Evolutionary conservation across 148 eudicot genomes (phyloP).

Genomic region (Rhododendron griersonianum): DNA sequence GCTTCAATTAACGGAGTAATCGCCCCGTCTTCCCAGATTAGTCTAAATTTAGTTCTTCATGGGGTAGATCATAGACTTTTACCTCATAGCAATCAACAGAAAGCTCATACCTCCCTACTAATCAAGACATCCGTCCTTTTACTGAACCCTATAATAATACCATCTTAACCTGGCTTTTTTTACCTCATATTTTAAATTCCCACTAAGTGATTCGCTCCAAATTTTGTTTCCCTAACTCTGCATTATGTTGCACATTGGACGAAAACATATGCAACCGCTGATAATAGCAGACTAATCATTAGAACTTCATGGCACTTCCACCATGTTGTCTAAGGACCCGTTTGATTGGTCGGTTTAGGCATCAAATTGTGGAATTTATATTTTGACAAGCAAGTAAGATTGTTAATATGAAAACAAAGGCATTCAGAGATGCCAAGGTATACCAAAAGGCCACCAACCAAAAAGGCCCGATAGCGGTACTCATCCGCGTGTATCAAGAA

Average conservation of each 20-base stretch:
- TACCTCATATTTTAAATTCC: background rate
- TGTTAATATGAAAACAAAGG: background rate
- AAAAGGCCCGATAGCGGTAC: background rate
- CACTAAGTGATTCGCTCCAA: background rate
- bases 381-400: background rate
- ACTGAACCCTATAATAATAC: background rate
- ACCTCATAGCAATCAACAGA: background rate
- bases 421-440: background rate
- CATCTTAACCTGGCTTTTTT: background rate
- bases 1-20: background rate
- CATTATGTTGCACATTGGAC: background rate
- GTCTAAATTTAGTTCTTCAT: background rate
- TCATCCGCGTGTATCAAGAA: no score
- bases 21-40: background rate
- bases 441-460: background rate
- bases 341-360: background rate
- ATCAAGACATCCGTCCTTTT: background rate
- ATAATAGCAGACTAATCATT: background rate
- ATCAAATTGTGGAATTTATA: background rate
- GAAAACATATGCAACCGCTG: background rate
- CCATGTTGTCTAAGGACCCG: background rate
- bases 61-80: no score
- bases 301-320: background rate
- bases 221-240: background rate
- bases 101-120: background rate